Percentiles rank a stretch among this genome's conserved stretches.
phyloP scores from a whole-genome alignment of 208 protist species.

The Leishmania gerbilli region DNA sequence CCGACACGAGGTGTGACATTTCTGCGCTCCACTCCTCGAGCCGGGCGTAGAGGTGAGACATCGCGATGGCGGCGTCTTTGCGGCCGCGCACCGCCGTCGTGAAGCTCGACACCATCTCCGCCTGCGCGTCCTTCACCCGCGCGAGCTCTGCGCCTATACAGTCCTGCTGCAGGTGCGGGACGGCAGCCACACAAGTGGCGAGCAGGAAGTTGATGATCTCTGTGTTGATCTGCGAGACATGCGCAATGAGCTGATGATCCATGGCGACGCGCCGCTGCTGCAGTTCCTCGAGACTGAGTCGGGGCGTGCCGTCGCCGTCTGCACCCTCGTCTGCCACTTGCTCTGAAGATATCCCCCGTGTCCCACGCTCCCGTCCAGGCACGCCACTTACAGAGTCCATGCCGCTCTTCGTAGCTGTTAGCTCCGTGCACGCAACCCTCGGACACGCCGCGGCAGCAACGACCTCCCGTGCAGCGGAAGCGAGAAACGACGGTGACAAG shows the following conservation, averaged over 20 bases:
- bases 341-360: neutral
- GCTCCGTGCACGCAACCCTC: neutral
- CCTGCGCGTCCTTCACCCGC: slow-evolving; percentile 14
- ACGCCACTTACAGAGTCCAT: neutral
- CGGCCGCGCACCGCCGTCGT: slow-evolving; percentile 18
- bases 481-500: neutral
- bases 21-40: slow-evolving; percentile 24
- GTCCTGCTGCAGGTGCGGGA: slow-evolving; percentile 32
- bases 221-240: slow-evolving; percentile 76
- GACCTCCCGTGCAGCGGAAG: neutral
- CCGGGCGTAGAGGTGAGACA: slow-evolving; percentile 19
- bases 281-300: slow-evolving; percentile 8
- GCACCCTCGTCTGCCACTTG: neutral
- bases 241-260: slow-evolving; percentile 55
- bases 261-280: slow-evolving; percentile 22
- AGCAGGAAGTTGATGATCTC: slow-evolving; percentile 86
- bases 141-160: slow-evolving; percentile 26
- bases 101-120: slow-evolving; percentile 23
- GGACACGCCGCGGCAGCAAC: neutral
- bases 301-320: neutral
- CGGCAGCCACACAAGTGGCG: slow-evolving; percentile 35
- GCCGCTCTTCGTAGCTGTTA: neutral
- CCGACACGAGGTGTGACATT: slow-evolving; percentile 32
- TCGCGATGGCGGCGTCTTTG: slow-evolving; percentile 26
- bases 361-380: neutral